phyloP scores from a whole-genome alignment of 768 basidiomycete species.

The Russula earlei region DNA sequence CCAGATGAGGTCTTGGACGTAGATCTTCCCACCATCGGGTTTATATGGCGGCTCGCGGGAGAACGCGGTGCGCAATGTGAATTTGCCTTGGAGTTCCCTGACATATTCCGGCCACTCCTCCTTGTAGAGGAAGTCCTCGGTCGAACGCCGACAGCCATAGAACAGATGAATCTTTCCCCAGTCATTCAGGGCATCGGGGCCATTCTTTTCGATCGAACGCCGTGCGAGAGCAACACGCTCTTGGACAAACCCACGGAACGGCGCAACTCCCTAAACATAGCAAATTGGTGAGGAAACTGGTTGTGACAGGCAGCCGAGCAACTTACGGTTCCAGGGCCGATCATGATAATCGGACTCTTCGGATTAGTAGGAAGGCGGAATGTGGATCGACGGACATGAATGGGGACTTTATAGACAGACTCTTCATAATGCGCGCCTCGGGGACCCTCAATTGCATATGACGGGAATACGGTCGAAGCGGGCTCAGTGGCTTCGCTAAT shows the following conservation, averaged over 20 bases:
- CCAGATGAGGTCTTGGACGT: conserved; percentile 97
- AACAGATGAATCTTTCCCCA: conserved; percentile 95
- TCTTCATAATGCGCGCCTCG: conserved; percentile 72
- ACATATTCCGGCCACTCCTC: conserved; percentile 91
- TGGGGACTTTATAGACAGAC: conserved; percentile 70
- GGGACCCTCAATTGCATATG: conserved; percentile 86
- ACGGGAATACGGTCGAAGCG: conserved; percentile 41
- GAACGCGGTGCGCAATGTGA: conserved; percentile 82
- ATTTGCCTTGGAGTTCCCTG: conserved; percentile 84
- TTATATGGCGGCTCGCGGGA: conserved; percentile 82
- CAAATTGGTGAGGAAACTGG: conserved; percentile 5
- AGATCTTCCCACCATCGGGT: conserved; percentile 89
- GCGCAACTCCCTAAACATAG: conserved; percentile 84
- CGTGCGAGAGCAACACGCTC: conserved; percentile 95
- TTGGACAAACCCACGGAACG: conserved; percentile 98
- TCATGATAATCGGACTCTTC: conserved; percentile 97
- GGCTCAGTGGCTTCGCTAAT: conserved; percentile 30
- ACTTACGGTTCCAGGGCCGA: conserved; percentile 95
- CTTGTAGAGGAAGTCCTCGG: conserved; percentile 87
- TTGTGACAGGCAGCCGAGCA: background rate
- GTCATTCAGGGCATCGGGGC: conserved; percentile 82
- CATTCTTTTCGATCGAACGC: conserved; percentile 92
- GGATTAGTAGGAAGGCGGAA: conserved; percentile 97
- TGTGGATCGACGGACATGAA: conserved; percentile 92
- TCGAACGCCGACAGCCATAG: conserved; percentile 88